Evolutionary conservation across 768 basidiomycete species (phyloP), one percentile per base, ranked within the genome.

Genomic region (Hypholoma sublateritium): DNA sequence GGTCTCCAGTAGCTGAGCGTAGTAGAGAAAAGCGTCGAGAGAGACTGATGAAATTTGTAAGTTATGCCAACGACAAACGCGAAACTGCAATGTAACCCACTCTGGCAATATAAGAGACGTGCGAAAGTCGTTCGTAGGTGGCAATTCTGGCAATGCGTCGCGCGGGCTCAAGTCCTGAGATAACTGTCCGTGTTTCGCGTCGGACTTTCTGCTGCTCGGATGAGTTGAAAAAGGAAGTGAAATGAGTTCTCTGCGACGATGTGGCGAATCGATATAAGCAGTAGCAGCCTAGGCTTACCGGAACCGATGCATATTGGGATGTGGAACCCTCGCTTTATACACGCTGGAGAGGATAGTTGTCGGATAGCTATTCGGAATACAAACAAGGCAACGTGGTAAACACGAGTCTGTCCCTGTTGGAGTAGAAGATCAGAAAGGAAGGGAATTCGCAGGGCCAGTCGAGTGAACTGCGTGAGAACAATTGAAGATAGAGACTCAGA

Each of bases 31-130:
- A 94, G 22, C 89, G 87, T 50, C 88, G 88, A 47, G 89, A 82
- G 58, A 94, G 84, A 67, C 92, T 94, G 28, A 34, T 48, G 43
- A 16, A 59, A 19, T 53, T 43, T 12, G 17, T 36, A 37, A 19
- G 49, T 58, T 53, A 57, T 50, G 57, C 52, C 24, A 49, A 57
- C 45, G 54, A 52, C 43, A 54, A 56, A 48, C 56, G 56, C 58
- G 50, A 39, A 42, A 56, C 45, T 17, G 56, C 22, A 62, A 49
- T 65, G 64, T 39, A 34, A 59, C 56, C 76, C 73, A 94, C 92
- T 88, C 89, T 69, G 90, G 90, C 48, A 94, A 74, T 65, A 94
- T 92, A 67, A 88, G 81, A 58, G 91, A 92, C 28, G 92, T 91
- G 65, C 92, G 88, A 76, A 94, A 94, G 72, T 91, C 85, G 75